Evolutionary conservation across 1,284 basidiomycete genomes (phyloP), one percentile per base, ranked within the genome.

Genomic region (Heterobasidion irregulare): DNA sequence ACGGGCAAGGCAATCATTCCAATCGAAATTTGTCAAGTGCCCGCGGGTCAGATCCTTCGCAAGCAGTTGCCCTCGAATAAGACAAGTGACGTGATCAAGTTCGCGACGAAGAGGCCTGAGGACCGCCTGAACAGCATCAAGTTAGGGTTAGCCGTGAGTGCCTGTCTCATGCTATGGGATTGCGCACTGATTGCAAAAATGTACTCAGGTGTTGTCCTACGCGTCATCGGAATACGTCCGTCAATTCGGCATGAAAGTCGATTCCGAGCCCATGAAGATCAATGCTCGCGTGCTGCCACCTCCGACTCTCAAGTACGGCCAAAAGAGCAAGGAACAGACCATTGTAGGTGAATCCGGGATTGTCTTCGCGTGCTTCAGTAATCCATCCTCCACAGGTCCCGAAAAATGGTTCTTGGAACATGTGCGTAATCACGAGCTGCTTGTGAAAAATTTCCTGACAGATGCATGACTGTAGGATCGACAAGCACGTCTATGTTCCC

Each of bases 171-270:
- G 18, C 26, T n/a, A 47, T 26, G 26, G 26, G 26, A 41, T 41
- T 7, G 12, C 18, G 18, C 18, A 47, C 16, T 26, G 46, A 16
- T 13, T 47, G 9, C 5, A 47, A 13, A 10, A 12, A 2, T 32
- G 33, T 18, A 32, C 51, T 3, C 54, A 86, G 84, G 78, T 84
- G 34, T 72, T 90, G 50, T 72, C 76, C 33, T 89, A 88, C 60
- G 82, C 83, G 1, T 78, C 85, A 66, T 89, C 86, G 0, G 80
- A 87, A 67, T 90, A 89, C 60, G 78, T 90, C 33, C 74, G 77
- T 52, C 73, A 82, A 63, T 89, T 88, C 57, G 84, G 84, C 6
- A 75, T 89, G 72, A 61, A 71, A 1, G 77, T 87, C n/a, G 68
- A 75, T 38, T 70, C 75, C 6, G 65, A 73, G 6, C 78, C 83